Base-by-base conservation (phyloP, 805 yeast species). In the Candida chilensis region DNA sequence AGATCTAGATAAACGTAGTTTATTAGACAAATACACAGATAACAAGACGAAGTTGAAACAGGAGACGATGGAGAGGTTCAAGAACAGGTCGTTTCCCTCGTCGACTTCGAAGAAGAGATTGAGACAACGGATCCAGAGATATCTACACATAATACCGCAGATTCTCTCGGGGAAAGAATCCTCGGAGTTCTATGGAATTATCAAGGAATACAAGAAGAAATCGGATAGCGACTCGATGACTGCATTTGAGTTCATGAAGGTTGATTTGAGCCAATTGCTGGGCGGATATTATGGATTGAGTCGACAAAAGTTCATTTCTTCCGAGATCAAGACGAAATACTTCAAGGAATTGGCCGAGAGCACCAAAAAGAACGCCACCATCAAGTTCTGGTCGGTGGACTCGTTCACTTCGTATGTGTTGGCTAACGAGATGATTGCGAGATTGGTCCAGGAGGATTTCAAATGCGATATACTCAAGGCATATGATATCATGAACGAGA, bases 201-300 rank as follows among this genome's bases (percentile, higher is more conserved):
- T 87, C 0, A 57, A 61, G 15, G 39, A 47, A 10, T 58, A 64
- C 25, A 50, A 48, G 10, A 39, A 50, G 11, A 33, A 44, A 1
- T 71, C 80, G 3, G 38, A 44, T 3, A 54, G 64, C 18, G 53
- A 63, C 4, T 50, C 64, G 1, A 52, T 79, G 37, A 60, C 79
- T 1, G 55, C 52, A 17, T 45, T 51, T 16, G 79, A 72, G 31
- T 54, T 73, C 16, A 54, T 66, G 38, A 56, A 54, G 11, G 41
- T 74, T 7, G 62, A 70, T 13, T 64, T 75, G 51, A 38, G 49
- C 11, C 42, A 48, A 20, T 75, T 67, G 41, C 43, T 56, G 3
- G 74, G 74, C 17, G 88, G 90, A 0, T 80, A 64, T 42, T 66
- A 67, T 37, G 90, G 88, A 0, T 47, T 69, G 20, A 61, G 60